Evolutionary conservation across 225 moss, liverwort and hornwort species (phyloP).

Genomic region (Asterella californica): DNA sequence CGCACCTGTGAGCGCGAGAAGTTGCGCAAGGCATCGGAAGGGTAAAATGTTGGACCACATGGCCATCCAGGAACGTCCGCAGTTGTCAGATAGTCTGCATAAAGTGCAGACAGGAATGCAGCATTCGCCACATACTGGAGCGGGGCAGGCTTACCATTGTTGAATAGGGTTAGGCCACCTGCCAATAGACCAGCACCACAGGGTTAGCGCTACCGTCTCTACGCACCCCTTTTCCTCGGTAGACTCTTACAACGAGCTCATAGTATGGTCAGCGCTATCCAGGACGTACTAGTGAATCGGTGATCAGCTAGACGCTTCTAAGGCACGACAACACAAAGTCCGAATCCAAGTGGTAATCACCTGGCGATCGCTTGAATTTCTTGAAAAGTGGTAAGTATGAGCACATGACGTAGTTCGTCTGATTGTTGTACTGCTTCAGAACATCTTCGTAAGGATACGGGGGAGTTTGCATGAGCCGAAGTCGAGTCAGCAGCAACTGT

Average conservation of each 20-base stretch:
- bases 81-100: conserved; percentile 67
- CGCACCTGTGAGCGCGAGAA: conserved; percentile 68
- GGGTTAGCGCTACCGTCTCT: too few species aligned
- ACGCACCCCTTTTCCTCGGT: too few species aligned
- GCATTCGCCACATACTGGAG: conserved; percentile 70
- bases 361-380: conserved; percentile 52
- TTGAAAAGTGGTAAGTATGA: conserved; percentile 65
- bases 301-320: neutral
- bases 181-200: conserved; percentile 8
- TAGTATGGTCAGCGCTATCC: too few species aligned
- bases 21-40: conserved; percentile 39
- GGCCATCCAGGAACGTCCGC: conserved; percentile 53
- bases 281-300: too few species aligned
- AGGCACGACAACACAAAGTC: neutral
- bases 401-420: conserved; percentile 75
- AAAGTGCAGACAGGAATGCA: conserved; percentile 70
- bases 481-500: conserved; percentile 74
- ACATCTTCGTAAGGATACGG: conserved; percentile 65
- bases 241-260: too few species aligned
- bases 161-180: conserved; percentile 70
- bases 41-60: conserved; percentile 49
- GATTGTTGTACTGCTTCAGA: conserved; percentile 51
- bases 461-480: conserved; percentile 56
- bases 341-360: conserved; percentile 24
- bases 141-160: conserved; percentile 54